These are phyloP conservation scores for Malus orientalis DNA, from an alignment of 306 rosid species.

Conservation along the genomic window DNA sequence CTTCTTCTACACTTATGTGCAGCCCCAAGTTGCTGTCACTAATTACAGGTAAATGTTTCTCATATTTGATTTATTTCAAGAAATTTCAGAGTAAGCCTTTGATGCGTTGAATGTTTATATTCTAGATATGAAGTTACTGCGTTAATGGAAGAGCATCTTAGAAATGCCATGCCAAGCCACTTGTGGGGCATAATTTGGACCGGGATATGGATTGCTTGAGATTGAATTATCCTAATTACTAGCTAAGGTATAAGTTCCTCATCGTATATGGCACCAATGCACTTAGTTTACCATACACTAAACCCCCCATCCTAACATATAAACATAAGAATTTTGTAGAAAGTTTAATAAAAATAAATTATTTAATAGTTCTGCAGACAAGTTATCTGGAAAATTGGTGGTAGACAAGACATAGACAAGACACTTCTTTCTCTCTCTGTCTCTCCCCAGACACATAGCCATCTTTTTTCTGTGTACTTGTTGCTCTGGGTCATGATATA, in stretches of 20 bases:
- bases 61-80: constrained; percentile 13
- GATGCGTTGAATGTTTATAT: constrained; percentile 27
- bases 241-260: constrained; percentile 43
- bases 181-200: constrained; percentile 74
- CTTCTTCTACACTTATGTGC: constrained; percentile 56
- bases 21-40: constrained; percentile 48
- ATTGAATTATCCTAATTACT: constrained; percentile 55
- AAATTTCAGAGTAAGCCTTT: background rate
- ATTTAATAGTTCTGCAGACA: background rate
- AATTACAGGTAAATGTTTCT: constrained; percentile 47
- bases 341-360: too few relatives aligned
- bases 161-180: constrained; percentile 52
- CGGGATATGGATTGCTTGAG: constrained; percentile 64
- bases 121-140: constrained; percentile 71
- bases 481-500: too few relatives aligned
- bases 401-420: too few relatives aligned
- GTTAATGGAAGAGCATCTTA: constrained; percentile 60
- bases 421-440: too few relatives aligned
- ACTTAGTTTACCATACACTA: background rate
- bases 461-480: too few relatives aligned
- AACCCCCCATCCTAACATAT: background rate
- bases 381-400: background rate
- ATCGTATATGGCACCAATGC: background rate
- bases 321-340: too few relatives aligned
- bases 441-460: too few relatives aligned